A percentile compares a stretch with the other conserved stretches of the same genome.
phyloP scores from a whole-genome alignment of 345 rosid species.

The Bruguiera parviflora region DNA sequence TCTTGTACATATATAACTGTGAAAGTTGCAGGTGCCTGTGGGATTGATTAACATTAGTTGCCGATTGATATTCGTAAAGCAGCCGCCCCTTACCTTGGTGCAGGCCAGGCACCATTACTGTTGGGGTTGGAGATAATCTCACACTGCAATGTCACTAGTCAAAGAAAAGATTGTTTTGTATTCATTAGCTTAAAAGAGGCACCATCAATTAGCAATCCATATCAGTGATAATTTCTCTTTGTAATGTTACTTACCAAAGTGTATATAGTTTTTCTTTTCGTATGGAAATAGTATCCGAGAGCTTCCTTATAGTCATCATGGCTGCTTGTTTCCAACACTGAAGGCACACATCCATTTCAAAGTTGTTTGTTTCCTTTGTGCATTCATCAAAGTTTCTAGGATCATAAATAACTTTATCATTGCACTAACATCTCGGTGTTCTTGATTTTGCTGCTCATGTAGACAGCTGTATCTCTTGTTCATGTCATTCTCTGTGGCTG shows the following conservation, averaged over 20 bases:
- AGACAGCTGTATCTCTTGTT: slow-evolving; percentile 99
- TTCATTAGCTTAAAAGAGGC: not conserved
- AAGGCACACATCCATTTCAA: not conserved
- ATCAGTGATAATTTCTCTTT: too few species aligned
- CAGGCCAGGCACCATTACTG: too few species aligned
- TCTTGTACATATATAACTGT: not conserved
- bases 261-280: too few species aligned
- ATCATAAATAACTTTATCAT: not conserved
- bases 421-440: slow-evolving; percentile 43
- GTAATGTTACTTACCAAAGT: too few species aligned
- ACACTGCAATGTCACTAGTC: not conserved
- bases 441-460: slow-evolving; percentile 63
- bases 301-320: too few species aligned
- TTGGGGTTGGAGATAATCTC: not conserved
- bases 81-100: too few species aligned
- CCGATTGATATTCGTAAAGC: not conserved
- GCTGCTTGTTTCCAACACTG: too few species aligned
- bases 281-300: too few species aligned
- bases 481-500: slow-evolving; percentile 97
- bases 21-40: too few species aligned
- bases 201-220: too few species aligned
- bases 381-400: not conserved
- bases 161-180: not conserved
- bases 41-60: not conserved
- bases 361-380: too few species aligned